phyloP scores from a whole-genome alignment of 1,139 yeast species.

The Waltiozyma sp. region DNA sequence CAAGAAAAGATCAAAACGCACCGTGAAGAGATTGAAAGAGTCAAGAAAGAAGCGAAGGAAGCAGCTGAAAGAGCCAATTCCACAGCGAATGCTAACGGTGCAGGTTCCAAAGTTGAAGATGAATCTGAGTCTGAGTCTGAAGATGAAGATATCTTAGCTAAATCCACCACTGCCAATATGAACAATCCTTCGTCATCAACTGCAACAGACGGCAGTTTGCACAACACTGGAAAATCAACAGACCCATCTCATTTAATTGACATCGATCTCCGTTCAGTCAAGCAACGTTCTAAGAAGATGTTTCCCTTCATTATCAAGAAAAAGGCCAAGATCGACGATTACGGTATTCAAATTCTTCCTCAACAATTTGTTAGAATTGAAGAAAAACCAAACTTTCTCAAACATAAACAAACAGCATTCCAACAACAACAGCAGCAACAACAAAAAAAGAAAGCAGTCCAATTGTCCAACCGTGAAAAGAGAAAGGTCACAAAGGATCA shows the following conservation, averaged over 20 bases:
- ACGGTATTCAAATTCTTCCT: constrained; percentile 61
- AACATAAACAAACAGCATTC: neutral
- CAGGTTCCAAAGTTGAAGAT: constrained; percentile 20
- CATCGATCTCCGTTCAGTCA: constrained; percentile 48
- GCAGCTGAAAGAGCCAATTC: neutral
- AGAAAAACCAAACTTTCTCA: constrained; percentile 20
- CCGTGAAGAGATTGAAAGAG: constrained; percentile 21
- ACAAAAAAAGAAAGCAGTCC: constrained; percentile 12
- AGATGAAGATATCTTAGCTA: constrained; percentile 17
- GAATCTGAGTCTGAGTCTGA: constrained; percentile 19
- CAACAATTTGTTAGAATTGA: constrained; percentile 59
- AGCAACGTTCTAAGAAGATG: constrained; percentile 54
- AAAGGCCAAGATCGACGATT: constrained; percentile 59
- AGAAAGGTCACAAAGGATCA: constrained; percentile 8
- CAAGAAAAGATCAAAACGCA: constrained; percentile 32
- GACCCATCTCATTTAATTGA: constrained; percentile 32
- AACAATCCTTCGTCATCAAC: too few species aligned
- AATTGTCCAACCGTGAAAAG: constrained; percentile 18
- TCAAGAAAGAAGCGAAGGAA: constrained; percentile 5
- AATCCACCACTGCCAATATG: constrained; percentile 14
- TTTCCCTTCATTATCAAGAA: constrained; percentile 59
- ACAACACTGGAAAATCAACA: neutral
- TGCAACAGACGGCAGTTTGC: neutral
- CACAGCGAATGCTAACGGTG: neutral
- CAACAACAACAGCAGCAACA: constrained; percentile 11